These are phyloP conservation scores for Ogataea pini DNA, from an alignment of 805 yeast genomes.

Conservation along the genomic window DNA sequence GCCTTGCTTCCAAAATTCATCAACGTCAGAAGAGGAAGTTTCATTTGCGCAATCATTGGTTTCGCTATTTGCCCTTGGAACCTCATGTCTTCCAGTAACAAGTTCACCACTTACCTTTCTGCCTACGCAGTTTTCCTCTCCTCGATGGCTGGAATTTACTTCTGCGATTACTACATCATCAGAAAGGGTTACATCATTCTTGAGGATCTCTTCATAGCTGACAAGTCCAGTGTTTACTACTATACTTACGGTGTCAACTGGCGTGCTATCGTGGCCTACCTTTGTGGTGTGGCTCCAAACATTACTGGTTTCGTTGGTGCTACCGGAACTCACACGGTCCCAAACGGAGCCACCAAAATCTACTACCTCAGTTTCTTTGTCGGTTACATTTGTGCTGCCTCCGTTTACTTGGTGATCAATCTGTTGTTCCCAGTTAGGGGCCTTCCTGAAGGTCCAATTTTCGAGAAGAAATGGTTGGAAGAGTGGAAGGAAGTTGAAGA, in stretches of 20 bases:
- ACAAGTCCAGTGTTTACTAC: constrained; percentile 50
- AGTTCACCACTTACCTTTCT: constrained; percentile 75
- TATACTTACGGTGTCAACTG: constrained; percentile 73
- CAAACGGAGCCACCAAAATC: constrained; percentile 73
- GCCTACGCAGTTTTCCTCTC: constrained; percentile 84
- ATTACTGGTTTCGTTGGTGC: constrained; percentile 88
- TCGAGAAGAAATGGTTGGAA: constrained; percentile 63
- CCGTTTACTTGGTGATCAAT: constrained; percentile 55
- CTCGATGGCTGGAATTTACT: constrained; percentile 77
- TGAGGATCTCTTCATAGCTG: constrained; percentile 61
- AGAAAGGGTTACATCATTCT: constrained; percentile 71
- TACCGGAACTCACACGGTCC: constrained; percentile 66
- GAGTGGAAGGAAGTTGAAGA: constrained; percentile 64
- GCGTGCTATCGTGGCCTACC: constrained; percentile 81
- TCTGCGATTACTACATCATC: constrained; percentile 67
- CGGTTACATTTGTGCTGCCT: constrained; percentile 64
- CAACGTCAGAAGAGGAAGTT: constrained; percentile 80
- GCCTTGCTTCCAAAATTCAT: constrained; percentile 63
- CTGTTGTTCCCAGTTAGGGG: constrained; percentile 52
- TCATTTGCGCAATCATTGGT: constrained; percentile 70
- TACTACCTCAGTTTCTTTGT: constrained; percentile 75
- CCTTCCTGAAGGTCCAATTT: constrained; percentile 33
- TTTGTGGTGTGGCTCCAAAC: constrained; percentile 79
- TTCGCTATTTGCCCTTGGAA: constrained; percentile 83
- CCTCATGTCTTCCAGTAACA: constrained; percentile 64